phyloP scores from a whole-genome alignment of 352 stramenopile species.

The Pythium rhizo-oryzae region DNA sequence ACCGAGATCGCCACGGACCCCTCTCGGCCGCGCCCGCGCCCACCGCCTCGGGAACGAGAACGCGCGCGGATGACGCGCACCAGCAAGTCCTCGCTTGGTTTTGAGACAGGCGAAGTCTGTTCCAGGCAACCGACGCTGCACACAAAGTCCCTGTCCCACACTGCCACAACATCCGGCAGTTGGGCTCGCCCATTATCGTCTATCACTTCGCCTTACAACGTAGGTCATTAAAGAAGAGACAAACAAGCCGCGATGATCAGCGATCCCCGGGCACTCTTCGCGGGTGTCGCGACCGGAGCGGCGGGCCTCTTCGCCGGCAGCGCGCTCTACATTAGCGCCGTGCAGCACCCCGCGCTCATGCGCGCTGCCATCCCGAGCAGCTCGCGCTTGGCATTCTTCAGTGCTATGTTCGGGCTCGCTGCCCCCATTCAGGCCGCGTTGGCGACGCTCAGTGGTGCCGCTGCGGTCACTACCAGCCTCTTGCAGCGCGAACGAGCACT shows the following conservation, averaged over 20 bases:
- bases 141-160: too few relatives aligned
- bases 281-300: constrained; percentile 14
- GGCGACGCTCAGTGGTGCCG: constrained; percentile 28
- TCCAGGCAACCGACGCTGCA: too few relatives aligned
- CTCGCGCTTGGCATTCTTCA: constrained; percentile 34
- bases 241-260: background rate
- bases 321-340: constrained; percentile 35
- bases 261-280: background rate
- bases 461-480: constrained; percentile 24
- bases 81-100: background rate
- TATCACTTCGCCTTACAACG: too few relatives aligned
- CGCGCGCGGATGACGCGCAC: background rate
- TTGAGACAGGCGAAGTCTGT: too few relatives aligned
- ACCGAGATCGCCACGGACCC: background rate
- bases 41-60: background rate
- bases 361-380: background rate
- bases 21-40: too few relatives aligned
- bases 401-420: constrained; percentile 31
- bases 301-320: constrained; percentile 36
- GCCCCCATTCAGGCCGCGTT: constrained; percentile 26
- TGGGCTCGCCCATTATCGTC: too few relatives aligned
- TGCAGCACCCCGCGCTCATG: constrained; percentile 39
- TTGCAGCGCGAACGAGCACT: constrained; percentile 6
- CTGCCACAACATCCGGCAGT: too few relatives aligned
- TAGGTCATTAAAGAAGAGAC: too few relatives aligned